Conservation (phyloP, 2,329 filamentous ascomycete genomes). For the Pseudohalonectria lignicola region DNA sequence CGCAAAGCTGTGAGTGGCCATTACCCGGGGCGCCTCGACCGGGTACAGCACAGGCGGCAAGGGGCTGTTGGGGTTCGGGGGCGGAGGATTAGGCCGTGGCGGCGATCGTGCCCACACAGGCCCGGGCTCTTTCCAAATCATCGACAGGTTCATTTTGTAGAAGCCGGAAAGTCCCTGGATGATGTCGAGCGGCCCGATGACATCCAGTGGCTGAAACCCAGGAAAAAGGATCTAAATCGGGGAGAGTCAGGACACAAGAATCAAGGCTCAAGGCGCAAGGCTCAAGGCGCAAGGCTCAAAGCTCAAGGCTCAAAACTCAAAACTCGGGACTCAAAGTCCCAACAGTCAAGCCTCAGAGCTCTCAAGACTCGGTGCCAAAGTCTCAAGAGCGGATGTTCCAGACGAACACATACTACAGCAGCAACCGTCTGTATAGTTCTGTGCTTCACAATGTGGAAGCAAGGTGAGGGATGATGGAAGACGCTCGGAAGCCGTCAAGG, state of each 20-base stretch:
- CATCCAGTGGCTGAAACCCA: slow-evolving; percentile 1
- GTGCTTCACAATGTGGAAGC: no score
- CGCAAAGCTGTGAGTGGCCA: slow-evolving; percentile 10
- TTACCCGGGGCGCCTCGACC: slow-evolving; percentile 6
- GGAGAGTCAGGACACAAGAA: background rate
- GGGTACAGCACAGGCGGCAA: background rate
- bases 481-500: no score
- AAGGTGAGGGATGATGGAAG: no score
- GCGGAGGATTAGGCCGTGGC: background rate
- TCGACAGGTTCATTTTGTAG: slow-evolving; percentile 12
- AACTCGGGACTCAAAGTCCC: no score
- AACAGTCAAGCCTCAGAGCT: no score
- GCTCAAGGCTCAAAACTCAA: no score
- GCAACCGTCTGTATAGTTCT: no score
- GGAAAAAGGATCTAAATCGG: background rate
- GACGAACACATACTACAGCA: no score
- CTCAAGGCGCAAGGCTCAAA: no score
- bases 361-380: no score
- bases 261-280: no score
- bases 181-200: background rate
- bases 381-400: no score
- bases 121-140: slow-evolving; percentile 13
- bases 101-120: slow-evolving; percentile 8
- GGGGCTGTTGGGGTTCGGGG: background rate
- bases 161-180: slow-evolving; percentile 7